Evolutionary conservation across 331 rosid genomes (phyloP), one percentile per base, ranked within the genome.

Genomic region (Telfairia occidentalis): DNA sequence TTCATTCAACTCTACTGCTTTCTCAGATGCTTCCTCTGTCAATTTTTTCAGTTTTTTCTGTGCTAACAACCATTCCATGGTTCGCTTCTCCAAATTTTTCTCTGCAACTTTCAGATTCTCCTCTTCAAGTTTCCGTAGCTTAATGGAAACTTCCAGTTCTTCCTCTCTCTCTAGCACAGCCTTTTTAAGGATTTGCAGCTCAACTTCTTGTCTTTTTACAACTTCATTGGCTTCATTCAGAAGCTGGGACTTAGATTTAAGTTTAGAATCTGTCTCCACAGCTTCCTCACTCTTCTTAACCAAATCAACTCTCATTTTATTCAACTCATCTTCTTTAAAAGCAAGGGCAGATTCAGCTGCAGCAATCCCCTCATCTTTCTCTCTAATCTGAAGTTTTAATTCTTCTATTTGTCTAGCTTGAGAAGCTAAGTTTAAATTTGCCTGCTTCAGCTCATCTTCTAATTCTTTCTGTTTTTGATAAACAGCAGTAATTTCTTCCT

Each of bases 21-120:
- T 86, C 76, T 77, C 83, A 9, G 88, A 82, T 38, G 88, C 86
- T 40, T 84, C 88, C 83, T 83, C 91, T n/a, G 85, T 83, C 77
- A 91, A 53, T 48, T 81, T 85, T 81, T 84, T 88, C 63, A 95
- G 86, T 80, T 95, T 96, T 75, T 85, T 92, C 83, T 86, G 96
- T 28, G 92, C 85, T 74, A 88, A 74, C 79, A 95, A 60, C 93
- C 96, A 95, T 75, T 88, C 89, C 86, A 82, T 85, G 4, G 90
- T 85, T 78, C 71, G 91, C 86, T 85, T 87, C 85, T 95, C 97
- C 87, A 95, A 82, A 76, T 80, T 83, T 18, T 83, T 80, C 89
- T 86, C 90, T 6, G 89, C 81, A 79, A 69, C 85, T 76, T 84
- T 85, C 26, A 94, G 71, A 79, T 88, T 88, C 84, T 87, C 93